Percentiles rank a stretch among this genome's conserved stretches.
Evolutionary conservation across 148 eudicot species (phyloP).

Genomic region (Amaranthus cruentus): DNA sequence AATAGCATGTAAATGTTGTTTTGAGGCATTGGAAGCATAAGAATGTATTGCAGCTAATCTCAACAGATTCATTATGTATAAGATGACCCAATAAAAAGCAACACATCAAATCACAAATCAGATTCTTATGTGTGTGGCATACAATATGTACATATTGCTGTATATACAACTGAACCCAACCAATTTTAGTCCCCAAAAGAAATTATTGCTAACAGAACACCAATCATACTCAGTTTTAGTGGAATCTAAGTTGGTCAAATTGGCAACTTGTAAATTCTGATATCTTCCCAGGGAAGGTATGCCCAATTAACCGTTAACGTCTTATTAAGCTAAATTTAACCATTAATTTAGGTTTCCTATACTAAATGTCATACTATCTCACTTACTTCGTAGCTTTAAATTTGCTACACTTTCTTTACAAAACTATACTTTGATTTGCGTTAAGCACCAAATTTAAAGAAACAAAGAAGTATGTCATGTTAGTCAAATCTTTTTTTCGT

Average conservation of each 20-base stretch:
- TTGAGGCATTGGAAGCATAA: conserved; percentile 23
- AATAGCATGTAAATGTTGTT: background rate
- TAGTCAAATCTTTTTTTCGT: too few relatives aligned
- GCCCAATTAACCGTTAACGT: conserved; percentile 8
- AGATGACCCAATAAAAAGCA: conserved; percentile 15
- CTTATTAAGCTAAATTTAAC: conserved; percentile 8
- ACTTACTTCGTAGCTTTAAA: too few relatives aligned
- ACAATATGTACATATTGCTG: conserved; percentile 2
- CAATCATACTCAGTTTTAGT: conserved; percentile 23
- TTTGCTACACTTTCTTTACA: too few relatives aligned
- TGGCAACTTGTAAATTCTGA: conserved; percentile 19
- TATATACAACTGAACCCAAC: conserved; percentile 23
- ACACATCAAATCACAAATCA: conserved; percentile 19
- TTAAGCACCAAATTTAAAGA: too few relatives aligned
- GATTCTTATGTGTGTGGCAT: conserved; percentile 13
- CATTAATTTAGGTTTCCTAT: background rate
- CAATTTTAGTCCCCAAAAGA: conserved; percentile 11
- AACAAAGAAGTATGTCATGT: too few relatives aligned
- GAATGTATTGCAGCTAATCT: conserved; percentile 22
- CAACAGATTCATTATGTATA: conserved; percentile 21
- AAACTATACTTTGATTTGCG: too few relatives aligned
- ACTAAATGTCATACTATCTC: background rate
- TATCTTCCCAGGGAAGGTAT: conserved; percentile 12
- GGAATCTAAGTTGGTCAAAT: conserved; percentile 31
- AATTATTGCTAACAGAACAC: conserved; percentile 21